Conservation (phyloP, 768 basidiomycete genomes). For the Boletales sp. region DNA sequence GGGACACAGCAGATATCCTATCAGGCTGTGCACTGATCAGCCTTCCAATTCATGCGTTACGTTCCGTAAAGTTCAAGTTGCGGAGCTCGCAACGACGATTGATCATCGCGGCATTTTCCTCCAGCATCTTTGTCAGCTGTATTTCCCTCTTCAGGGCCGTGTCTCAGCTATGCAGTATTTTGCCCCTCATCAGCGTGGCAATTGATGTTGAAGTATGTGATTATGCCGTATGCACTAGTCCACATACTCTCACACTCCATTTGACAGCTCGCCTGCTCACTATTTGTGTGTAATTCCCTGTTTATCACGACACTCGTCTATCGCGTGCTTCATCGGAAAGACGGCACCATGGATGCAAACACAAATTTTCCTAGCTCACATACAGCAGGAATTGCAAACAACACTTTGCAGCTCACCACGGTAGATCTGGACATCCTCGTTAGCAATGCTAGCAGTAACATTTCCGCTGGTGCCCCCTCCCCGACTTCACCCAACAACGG, state of each 20-base stretch:
- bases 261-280: conserved; percentile 13
- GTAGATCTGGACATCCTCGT: conserved; percentile 3
- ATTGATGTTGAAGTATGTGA: conserved; percentile 15
- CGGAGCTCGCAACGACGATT: conserved; percentile 2
- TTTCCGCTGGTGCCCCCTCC: neutral
- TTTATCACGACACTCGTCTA: conserved; percentile 8
- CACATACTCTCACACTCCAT: neutral
- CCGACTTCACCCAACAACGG: neutral
- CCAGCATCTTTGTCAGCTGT: conserved; percentile 6
- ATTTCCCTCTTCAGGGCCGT: conserved; percentile 3
- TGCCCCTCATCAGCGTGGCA: neutral
- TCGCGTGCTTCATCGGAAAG: conserved; percentile 2
- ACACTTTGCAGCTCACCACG: conserved; percentile 8
- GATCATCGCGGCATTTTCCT: conserved; percentile 5
- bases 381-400: neutral
- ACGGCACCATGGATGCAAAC: neutral
- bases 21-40: conserved; percentile 12
- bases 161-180: conserved; percentile 4
- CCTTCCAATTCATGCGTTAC: conserved; percentile 7
- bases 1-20: conserved; percentile 17
- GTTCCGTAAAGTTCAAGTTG: conserved; percentile 4
- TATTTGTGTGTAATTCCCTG: conserved; percentile 13
- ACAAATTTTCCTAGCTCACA: neutral
- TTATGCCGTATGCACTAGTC: neutral
- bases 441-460: neutral